A percentile compares a stretch with the other conserved stretches of the same genome.
Conservation (phyloP, 2,329 filamentous ascomycete genomes). For the Penicillium glabrum region DNA sequence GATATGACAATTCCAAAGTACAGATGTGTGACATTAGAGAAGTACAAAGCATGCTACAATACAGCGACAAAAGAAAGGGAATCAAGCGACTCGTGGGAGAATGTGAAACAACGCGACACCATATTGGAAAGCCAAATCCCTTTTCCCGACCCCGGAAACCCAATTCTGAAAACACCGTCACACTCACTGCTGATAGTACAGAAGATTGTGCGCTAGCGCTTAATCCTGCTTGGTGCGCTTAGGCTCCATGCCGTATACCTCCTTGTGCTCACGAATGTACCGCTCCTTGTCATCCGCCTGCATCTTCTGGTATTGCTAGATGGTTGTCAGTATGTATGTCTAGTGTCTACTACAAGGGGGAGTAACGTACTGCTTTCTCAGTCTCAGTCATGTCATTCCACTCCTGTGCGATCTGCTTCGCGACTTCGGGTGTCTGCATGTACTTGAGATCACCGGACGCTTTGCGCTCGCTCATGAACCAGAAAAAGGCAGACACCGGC, state of each 20-base stretch:
- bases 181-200: conserved; percentile 3
- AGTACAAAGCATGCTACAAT: conserved; percentile 10
- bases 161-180: conserved; percentile 2
- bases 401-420: conserved; percentile 15
- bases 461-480: conserved; percentile 49
- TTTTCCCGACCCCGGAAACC: not conserved
- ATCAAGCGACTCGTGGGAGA: conserved; percentile 7
- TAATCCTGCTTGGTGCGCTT: not conserved
- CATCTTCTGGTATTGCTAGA: conserved; percentile 11
- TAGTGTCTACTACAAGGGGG: not conserved
- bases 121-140: conserved; percentile 7
- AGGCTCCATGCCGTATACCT: conserved; percentile 34
- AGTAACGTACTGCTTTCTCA: conserved; percentile 38
- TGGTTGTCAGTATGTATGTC: not conserved
- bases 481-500: conserved; percentile 38
- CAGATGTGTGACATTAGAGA: not conserved
- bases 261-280: conserved; percentile 35
- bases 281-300: conserved; percentile 29
- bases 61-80: conserved; percentile 16
- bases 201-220: not conserved
- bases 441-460: conserved; percentile 52
- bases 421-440: conserved; percentile 41
- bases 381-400: conserved; percentile 29
- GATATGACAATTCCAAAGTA: not conserved
- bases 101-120: conserved; percentile 7